A percentile compares a stretch with the other conserved stretches of the same genome.
Evolutionary conservation across 768 basidiomycete genomes (phyloP).

Genomic region (Dendrothele bispora): DNA sequence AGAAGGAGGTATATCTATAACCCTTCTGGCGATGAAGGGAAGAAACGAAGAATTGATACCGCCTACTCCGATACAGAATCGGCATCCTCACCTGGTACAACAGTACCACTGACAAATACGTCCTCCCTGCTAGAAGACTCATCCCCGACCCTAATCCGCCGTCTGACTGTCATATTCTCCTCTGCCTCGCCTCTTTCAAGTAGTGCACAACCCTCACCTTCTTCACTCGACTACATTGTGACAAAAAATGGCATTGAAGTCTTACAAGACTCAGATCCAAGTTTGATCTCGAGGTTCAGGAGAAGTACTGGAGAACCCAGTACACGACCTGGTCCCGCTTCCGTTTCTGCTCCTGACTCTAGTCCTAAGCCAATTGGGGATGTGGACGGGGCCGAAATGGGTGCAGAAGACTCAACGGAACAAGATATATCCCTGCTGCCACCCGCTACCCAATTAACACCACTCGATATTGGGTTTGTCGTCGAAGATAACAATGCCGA

Average conservation of each 20-base stretch:
- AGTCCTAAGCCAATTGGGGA: too few relatives aligned
- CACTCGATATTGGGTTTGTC: constrained; percentile 34
- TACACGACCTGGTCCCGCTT: constrained; percentile 8
- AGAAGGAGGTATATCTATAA: constrained; percentile 55
- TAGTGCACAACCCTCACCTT: too few relatives aligned
- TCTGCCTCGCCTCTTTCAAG: constrained; percentile 44
- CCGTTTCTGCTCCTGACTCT: constrained; percentile 5
- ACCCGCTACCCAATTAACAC: constrained; percentile 24
- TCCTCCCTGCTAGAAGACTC: constrained; percentile 15
- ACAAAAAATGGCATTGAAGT: constrained; percentile 54
- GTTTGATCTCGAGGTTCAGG: too few relatives aligned
- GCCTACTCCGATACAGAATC: background rate
- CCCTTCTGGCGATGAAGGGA: constrained; percentile 16
- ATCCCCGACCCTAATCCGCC: constrained; percentile 59
- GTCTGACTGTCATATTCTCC: constrained; percentile 78
- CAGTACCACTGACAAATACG: background rate
- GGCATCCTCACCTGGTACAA: background rate
- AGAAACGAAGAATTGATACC: constrained; percentile 17
- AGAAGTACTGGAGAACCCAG: background rate
- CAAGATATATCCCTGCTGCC: constrained; percentile 2
- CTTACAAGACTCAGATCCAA: constrained; percentile 19
- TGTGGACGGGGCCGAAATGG: too few relatives aligned
- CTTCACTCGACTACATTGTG: constrained; percentile 76
- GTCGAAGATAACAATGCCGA: constrained; percentile 23
- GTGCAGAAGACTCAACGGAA: too few relatives aligned